Base-by-base conservation (phyloP, 352 stramenopile species). In the Phytophthora kernoviae region DNA sequence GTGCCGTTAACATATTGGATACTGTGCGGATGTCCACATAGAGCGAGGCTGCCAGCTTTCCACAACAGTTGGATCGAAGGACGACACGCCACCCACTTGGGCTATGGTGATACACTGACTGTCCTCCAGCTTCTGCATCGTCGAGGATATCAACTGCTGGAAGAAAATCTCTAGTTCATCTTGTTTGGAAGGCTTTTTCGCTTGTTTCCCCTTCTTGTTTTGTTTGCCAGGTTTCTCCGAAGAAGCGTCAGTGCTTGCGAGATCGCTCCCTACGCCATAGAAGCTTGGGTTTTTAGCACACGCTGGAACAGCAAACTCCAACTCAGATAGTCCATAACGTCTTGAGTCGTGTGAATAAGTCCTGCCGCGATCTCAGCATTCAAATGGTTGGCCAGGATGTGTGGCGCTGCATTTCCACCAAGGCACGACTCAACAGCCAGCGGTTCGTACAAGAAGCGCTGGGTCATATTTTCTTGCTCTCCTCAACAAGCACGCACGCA, bases 401-500 rank as follows among this genome's bases (percentile, higher is more conserved):
- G 54, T 1, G 58, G 54, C 46, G 86, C 88, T 36, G 98, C 66
- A 20, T 94, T 73, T 17, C 80, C 79, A 6, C 84, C 66, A 2
- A 99, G 86, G 14, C 92, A 97, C 39, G 94, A 99, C 73, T 99
- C 97, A 8, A 99, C 90, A 30, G 97, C 95, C 42, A 99, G 97
- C 5, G 97, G 96, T 54, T 99, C 96, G 61, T 99, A 98, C 18
- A 99, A 76, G 51, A 99, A 98, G 54, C 98, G 98, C 67, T 98
- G 94, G 37, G 97, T 98, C 77, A 99, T 98, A 63, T 97, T 98
- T 99, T 99, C 81, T 99, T 99, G 37, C 88, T 93, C 54, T 98
- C 95, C 68, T 98, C 88, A 8, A 98, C 95, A 44, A 99, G 88
- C 15, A 99, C 96, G 66, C 97, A 98, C 14, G 97, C 98, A 30